phyloP scores from a whole-genome alignment of 1,139 yeast species.

The Tardiomyces digboiensis region DNA sequence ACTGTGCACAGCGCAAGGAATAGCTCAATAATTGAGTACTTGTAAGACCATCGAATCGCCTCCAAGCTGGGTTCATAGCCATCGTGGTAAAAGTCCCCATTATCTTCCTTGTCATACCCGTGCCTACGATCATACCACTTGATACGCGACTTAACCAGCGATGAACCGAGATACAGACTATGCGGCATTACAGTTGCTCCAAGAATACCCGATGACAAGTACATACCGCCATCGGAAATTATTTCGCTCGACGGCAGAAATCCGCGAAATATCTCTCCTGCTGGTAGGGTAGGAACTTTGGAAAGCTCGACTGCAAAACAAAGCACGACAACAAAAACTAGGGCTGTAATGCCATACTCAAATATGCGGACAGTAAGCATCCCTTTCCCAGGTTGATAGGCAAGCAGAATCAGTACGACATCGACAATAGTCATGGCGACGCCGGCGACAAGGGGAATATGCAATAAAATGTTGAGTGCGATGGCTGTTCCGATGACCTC shows the following conservation, averaged over 20 bases:
- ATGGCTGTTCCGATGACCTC: constrained; percentile 88
- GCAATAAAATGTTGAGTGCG: constrained; percentile 60
- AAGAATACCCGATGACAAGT: constrained; percentile 65
- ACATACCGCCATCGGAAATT: constrained; percentile 54
- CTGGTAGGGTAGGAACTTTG: constrained; percentile 38
- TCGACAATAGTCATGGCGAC: constrained; percentile 63
- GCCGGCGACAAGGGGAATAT: constrained; percentile 71
- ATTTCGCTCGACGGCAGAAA: constrained; percentile 58
- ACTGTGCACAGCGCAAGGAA: constrained; percentile 58
- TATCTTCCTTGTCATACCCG: constrained; percentile 16
- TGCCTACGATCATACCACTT: constrained; percentile 43
- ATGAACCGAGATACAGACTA: constrained; percentile 65
- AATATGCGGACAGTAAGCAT: constrained; percentile 54
- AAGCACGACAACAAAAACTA: constrained; percentile 60
- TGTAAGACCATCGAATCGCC: constrained; percentile 58
- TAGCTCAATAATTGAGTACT: constrained; percentile 57
- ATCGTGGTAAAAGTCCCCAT: constrained; percentile 30
- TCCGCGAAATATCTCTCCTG: constrained; percentile 54
- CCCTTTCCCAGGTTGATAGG: constrained; percentile 63
- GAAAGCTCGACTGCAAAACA: constrained; percentile 66
- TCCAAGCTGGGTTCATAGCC: constrained; percentile 53
- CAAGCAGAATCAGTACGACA: constrained; percentile 63
- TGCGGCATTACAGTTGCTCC: constrained; percentile 88
- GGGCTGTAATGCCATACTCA: constrained; percentile 54
- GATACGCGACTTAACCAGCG: constrained; percentile 63